Percentiles rank a stretch among this genome's conserved stretches.
These are phyloP conservation scores for Candida yuanshanica DNA, from an alignment of 805 yeast genomes.

Conservation along the genomic window DNA sequence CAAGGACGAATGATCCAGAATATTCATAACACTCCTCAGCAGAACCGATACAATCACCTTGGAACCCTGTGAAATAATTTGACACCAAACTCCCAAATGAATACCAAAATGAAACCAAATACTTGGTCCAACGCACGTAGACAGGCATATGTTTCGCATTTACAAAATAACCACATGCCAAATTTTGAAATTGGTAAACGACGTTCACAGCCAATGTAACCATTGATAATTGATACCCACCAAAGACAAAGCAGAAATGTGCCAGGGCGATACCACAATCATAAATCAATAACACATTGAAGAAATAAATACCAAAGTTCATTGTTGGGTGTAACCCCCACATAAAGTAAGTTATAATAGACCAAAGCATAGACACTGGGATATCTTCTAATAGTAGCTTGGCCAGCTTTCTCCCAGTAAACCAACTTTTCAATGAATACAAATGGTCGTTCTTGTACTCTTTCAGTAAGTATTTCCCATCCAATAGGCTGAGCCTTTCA, in stretches of 20 bases:
- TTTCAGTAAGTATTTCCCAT: constrained; percentile 50
- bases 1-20: constrained; percentile 49
- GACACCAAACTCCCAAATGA: constrained; percentile 62
- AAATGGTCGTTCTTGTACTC: constrained; percentile 19
- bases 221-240: constrained; percentile 15
- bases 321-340: constrained; percentile 53
- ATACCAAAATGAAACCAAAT: constrained; percentile 68
- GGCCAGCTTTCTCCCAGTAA: constrained; percentile 45
- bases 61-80: constrained; percentile 55
- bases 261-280: constrained; percentile 53
- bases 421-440: constrained; percentile 18
- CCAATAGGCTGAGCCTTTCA: constrained; percentile 49
- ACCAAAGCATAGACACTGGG: constrained; percentile 51
- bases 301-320: constrained; percentile 58
- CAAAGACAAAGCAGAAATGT: constrained; percentile 25
- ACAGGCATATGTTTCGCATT: constrained; percentile 71
- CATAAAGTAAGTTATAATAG: constrained; percentile 68
- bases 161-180: constrained; percentile 78
- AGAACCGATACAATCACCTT: constrained; percentile 55
- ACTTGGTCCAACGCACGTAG: constrained; percentile 78
- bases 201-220: constrained; percentile 16
- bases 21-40: constrained; percentile 40
- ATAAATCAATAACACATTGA: constrained; percentile 50
- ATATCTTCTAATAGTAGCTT: constrained; percentile 67
- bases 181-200: constrained; percentile 45